Evolutionary conservation across 139 green algal species (phyloP), one percentile per base, ranked within the genome.

Genomic region (Tetratostichococcus sp.): DNA sequence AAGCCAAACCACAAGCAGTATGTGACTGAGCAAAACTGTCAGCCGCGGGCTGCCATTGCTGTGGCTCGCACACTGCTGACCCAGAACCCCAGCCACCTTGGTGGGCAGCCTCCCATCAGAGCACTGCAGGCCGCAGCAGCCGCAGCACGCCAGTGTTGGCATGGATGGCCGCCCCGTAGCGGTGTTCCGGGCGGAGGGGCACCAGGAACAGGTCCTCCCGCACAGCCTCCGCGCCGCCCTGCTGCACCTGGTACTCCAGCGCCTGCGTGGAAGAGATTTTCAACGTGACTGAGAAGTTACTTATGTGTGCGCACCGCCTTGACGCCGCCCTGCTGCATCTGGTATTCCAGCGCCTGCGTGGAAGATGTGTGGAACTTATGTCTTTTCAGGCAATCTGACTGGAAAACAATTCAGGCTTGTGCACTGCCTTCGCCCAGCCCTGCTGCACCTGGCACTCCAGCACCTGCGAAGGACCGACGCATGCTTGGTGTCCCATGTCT

Each of bases 391-490:
- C 14, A 50, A 50, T 14, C 8, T 22, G 39, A 50, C 14, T 50
- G 14, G 8, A 8, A 50, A 50, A 14, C 14, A 8, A n/a, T n/a
- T n/a, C n/a, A n/a, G n/a, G n/a, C n/a, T n/a, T n/a, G n/a, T 78
- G 79, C 26, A 80, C 78, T 2, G 85, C 87, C 11, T 84, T 84
- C 21, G 83, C 75, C 33, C 94, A 74, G 21, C 91, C 91, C 73
- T 94, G 88, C 76, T 94, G 90, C 84, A 94, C 89, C 75, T 96
- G 88, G 77, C 93, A 97, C 83, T 97, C 93, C 32, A 97, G 80
- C 28, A 89, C 89, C 89, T 94, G n/a, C n/a, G n/a, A n/a, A n/a
- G n/a, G n/a, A n/a, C n/a, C n/a, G n/a, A n/a, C n/a, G n/a, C n/a
- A n/a, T n/a, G n/a, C n/a, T n/a, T n/a, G n/a, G n/a, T n/a, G n/a